Base-by-base conservation (phyloP, 768 basidiomycete species). In the Russula compacta region DNA sequence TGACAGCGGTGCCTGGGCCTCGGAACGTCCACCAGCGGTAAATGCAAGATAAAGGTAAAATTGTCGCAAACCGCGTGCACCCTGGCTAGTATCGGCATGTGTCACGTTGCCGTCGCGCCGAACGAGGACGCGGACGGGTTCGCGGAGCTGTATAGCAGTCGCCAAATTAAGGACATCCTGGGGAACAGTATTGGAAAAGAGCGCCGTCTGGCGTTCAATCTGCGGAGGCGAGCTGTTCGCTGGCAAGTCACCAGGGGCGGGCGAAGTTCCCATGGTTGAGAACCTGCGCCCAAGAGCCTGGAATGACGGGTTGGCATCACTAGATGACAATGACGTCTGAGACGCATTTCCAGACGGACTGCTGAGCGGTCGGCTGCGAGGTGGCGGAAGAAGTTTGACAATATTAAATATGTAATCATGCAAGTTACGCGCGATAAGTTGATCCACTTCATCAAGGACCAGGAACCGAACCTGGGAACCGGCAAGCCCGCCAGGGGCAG, bases 141-240 rank as follows among this genome's bases (percentile, higher is more conserved):
- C 97, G 55, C 89, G 85, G 11, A 99, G 82, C 69, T 97, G 90
- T 60, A 99, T 93, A 4, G 89, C 85, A 56, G 91, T 85, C 1
- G 94, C 94, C 44, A 99, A 85, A 71, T 95, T 98, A 64, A 99
- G 82, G 11, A 99, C 97, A 70, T 99, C 97, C 71, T 95, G 93
- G 15, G 93, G 95, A 17, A 97, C 95, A 3, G 97, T 99, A 72
- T 98, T 98, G 40, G 93, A 95, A 74, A 98, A 98, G n/a, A 92
- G 78, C 7, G 90, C 92, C 4, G 92, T 92, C 73, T 95, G 93
- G 29, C 94, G 85, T 66, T 95, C 92, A 50, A 87, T 79, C 1
- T 70, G 63, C 47, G 68, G 72, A 24, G 77, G 64, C 21, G 71
- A 68, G n/a, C 68, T 73, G 21, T 68, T 69, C 36, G 69, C 67